Conservation (phyloP, 305 asterid genomes). For the Solanum chacoense region DNA sequence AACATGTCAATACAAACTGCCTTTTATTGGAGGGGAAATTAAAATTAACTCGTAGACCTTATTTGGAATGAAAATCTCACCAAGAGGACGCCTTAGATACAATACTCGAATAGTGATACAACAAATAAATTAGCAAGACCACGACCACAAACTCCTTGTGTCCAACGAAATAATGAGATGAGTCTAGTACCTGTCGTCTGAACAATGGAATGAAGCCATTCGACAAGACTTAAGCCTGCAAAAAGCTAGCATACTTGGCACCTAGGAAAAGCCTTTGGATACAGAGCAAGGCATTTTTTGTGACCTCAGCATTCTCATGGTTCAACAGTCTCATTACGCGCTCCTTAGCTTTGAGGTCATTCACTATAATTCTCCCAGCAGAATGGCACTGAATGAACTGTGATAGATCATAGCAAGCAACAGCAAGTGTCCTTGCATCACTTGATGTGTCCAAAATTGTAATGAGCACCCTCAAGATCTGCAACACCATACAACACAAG, state of each 20-base stretch:
- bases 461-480: slow-evolving; percentile 79
- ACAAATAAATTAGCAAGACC: not conserved
- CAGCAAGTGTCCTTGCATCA: slow-evolving; percentile 82
- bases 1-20: not conserved
- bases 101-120: not conserved
- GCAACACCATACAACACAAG: slow-evolving; percentile 2
- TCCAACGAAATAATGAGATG: not conserved
- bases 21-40: not conserved
- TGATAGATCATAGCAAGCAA: slow-evolving; percentile 87
- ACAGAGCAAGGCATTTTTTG: slow-evolving; percentile 88
- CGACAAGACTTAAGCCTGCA: slow-evolving; percentile 38
- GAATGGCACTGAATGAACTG: slow-evolving; percentile 87
- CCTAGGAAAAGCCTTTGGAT: slow-evolving; percentile 94
- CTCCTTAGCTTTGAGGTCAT: slow-evolving; percentile 92
- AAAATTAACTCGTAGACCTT: not conserved
- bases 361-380: slow-evolving; percentile 82
- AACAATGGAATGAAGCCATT: not conserved
- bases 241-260: slow-evolving; percentile 94
- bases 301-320: slow-evolving; percentile 86
- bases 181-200: not conserved
- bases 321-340: slow-evolving; percentile 93
- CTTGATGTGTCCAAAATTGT: slow-evolving; percentile 79
- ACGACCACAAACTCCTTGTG: not conserved
- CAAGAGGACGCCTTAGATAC: not conserved
- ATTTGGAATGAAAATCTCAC: slow-evolving; percentile 2